Conservation (phyloP, 768 basidiomycete genomes). For the Baorangia bicolor region DNA sequence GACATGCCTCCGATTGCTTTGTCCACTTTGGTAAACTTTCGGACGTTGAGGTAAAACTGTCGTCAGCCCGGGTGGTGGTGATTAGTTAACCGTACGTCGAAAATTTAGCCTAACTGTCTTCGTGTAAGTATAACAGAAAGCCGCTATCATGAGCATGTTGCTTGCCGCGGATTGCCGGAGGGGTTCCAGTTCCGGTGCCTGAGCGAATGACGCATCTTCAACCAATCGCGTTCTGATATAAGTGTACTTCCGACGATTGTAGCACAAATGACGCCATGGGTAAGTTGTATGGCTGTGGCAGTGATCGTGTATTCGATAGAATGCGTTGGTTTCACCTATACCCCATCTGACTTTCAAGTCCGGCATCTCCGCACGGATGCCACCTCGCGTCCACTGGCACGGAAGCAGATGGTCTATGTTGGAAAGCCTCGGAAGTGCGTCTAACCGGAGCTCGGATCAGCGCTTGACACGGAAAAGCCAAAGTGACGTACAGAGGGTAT, state of each 20-base stretch:
- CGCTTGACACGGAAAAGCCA: background rate
- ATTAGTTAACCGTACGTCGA: background rate
- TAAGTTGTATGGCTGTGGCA: background rate
- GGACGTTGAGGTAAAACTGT: background rate
- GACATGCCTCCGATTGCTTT: background rate
- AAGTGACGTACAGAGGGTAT: background rate
- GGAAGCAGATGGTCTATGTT: background rate
- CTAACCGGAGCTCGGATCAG: background rate
- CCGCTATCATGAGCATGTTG: background rate
- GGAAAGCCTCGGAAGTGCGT: background rate
- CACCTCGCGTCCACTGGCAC: background rate
- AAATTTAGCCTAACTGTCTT: background rate
- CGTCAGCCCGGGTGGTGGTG: background rate
- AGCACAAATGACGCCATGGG: constrained; percentile 1
- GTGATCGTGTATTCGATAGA: no score
- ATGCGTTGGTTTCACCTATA: background rate
- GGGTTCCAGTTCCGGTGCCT: background rate
- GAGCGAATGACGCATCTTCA: background rate
- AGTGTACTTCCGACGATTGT: no score
- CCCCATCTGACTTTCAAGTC: background rate
- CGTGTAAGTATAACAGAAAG: background rate
- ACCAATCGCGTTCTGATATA: background rate
- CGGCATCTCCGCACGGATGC: background rate
- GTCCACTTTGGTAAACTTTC: background rate
- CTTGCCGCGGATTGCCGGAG: background rate